Evolutionary conservation across 2,329 filamentous ascomycete genomes (phyloP).

Genomic region (Basipetospora chlamydospora): DNA sequence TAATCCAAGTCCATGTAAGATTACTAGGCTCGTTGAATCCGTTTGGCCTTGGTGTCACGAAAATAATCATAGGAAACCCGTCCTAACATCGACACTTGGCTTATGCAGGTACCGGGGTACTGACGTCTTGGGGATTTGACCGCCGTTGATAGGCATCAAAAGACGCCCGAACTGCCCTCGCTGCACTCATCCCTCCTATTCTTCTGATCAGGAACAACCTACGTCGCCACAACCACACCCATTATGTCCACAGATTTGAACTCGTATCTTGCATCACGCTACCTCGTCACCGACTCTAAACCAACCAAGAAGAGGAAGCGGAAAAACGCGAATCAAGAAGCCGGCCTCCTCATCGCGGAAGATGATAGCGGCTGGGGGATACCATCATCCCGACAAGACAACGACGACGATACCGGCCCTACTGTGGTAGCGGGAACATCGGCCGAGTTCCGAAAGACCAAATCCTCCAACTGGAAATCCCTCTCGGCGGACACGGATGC

Average conservation of each 20-base stretch:
- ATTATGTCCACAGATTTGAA: constrained; percentile 3
- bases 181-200: constrained; percentile 1
- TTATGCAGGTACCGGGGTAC: not conserved
- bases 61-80: no score
- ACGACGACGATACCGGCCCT: constrained; percentile 39
- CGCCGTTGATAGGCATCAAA: no score
- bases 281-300: constrained; percentile 51
- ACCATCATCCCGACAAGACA: constrained; percentile 21
- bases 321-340: constrained; percentile 29
- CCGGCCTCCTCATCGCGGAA: constrained; percentile 49
- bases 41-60: no score
- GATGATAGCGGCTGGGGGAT: constrained; percentile 46
- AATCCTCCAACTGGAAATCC: constrained; percentile 69
- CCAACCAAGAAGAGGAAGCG: constrained; percentile 50
- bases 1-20: no score
- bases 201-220: not conserved
- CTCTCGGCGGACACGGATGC: no score
- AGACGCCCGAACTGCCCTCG: no score
- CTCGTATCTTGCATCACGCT: constrained; percentile 74
- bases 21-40: no score
- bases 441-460: constrained; percentile 56
- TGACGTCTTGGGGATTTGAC: no score
- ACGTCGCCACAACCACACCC: no score
- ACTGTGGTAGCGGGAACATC: constrained; percentile 34
- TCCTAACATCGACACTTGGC: not conserved